phyloP scores from a whole-genome alignment of 192 early-diverging fungal species.

The Martensiomyces pterosporus region DNA sequence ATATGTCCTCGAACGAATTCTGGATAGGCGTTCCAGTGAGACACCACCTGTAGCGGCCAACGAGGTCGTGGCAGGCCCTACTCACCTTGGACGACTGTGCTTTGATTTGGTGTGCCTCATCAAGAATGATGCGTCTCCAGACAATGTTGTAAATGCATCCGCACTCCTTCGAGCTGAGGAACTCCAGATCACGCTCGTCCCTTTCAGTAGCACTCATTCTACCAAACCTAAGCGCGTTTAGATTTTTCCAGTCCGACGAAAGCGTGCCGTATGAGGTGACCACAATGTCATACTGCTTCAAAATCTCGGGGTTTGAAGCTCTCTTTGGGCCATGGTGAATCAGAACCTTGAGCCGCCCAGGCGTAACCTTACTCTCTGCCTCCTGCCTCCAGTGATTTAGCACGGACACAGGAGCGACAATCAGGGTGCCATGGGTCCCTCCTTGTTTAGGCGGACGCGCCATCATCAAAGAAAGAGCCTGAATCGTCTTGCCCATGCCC shows the following conservation, averaged over 20 bases:
- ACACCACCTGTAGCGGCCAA: slow-evolving; percentile 58
- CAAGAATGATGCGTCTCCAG: slow-evolving; percentile 54
- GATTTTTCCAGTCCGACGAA: slow-evolving; percentile 11
- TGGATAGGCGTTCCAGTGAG: slow-evolving; percentile 65
- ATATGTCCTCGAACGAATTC: slow-evolving; percentile 69
- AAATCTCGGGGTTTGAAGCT: slow-evolving; percentile 16
- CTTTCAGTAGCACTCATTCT: not conserved
- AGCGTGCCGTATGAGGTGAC: slow-evolving; percentile 49
- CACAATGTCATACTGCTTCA: slow-evolving; percentile 53
- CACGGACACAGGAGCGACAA: slow-evolving; percentile 66
- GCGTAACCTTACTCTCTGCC: slow-evolving; percentile 53
- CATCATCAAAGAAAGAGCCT: slow-evolving; percentile 62
- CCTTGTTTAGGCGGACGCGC: slow-evolving; percentile 30
- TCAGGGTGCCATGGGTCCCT: slow-evolving; percentile 53
- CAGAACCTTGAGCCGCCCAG: slow-evolving; percentile 47
- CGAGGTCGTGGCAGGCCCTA: slow-evolving; percentile 46
- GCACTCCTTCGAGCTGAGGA: not conserved
- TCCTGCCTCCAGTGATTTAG: slow-evolving; percentile 74
- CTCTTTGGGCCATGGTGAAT: slow-evolving; percentile 59
- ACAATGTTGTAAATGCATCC: slow-evolving; percentile 39
- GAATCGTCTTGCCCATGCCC: slow-evolving; percentile 75
- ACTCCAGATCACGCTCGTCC: slow-evolving; percentile 4
- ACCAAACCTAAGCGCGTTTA: not conserved
- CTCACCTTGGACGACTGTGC: slow-evolving; percentile 50
- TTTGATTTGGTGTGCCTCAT: slow-evolving; percentile 68